A percentile compares a stretch with the other conserved stretches of the same genome.
Conservation (phyloP, 768 basidiomycete genomes). For the Mycena alexandri region DNA sequence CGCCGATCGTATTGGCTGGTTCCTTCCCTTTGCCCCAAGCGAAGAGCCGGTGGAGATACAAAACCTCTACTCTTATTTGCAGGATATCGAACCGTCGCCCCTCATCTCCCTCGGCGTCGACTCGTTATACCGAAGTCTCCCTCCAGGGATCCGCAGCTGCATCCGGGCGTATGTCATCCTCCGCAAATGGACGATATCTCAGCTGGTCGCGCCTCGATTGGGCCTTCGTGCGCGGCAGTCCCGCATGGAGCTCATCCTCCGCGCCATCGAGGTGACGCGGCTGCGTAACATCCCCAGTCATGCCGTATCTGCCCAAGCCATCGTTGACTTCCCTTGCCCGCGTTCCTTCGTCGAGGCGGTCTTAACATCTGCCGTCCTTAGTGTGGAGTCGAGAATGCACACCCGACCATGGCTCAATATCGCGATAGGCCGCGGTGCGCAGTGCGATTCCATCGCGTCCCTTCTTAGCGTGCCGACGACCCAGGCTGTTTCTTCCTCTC, state of each 20-base stretch:
- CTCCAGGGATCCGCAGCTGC: slow-evolving; percentile 81
- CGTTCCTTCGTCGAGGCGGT: slow-evolving; percentile 88
- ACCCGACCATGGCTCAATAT: slow-evolving; percentile 84
- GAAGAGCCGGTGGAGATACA: slow-evolving; percentile 84
- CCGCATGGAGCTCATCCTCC: slow-evolving; percentile 79
- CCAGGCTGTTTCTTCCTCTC: slow-evolving; percentile 58
- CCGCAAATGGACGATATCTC: slow-evolving; percentile 83
- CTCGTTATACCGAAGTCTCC: slow-evolving; percentile 77
- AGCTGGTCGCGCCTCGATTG: slow-evolving; percentile 73
- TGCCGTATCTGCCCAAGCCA: slow-evolving; percentile 48
- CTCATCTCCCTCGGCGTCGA: slow-evolving; percentile 79
- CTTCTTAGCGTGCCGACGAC: slow-evolving; percentile 66
- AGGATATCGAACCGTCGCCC: slow-evolving; percentile 78
- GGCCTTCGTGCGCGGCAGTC: slow-evolving; percentile 74
- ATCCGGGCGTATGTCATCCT: slow-evolving; percentile 81
- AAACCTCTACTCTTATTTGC: slow-evolving; percentile 79
- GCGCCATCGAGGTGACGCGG: slow-evolving; percentile 81
- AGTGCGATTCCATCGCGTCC: slow-evolving; percentile 71
- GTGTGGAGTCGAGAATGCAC: slow-evolving; percentile 84
- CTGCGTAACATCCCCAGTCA: slow-evolving; percentile 63
- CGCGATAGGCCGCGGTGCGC: slow-evolving; percentile 69
- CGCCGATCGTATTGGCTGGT: slow-evolving; percentile 86
- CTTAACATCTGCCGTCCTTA: slow-evolving; percentile 79
- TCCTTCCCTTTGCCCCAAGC: slow-evolving; percentile 57
- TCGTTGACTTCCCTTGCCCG: slow-evolving; percentile 71